These are phyloP conservation scores for Candida arabinofermentans DNA, from an alignment of 805 yeast species.

Conservation along the genomic window DNA sequence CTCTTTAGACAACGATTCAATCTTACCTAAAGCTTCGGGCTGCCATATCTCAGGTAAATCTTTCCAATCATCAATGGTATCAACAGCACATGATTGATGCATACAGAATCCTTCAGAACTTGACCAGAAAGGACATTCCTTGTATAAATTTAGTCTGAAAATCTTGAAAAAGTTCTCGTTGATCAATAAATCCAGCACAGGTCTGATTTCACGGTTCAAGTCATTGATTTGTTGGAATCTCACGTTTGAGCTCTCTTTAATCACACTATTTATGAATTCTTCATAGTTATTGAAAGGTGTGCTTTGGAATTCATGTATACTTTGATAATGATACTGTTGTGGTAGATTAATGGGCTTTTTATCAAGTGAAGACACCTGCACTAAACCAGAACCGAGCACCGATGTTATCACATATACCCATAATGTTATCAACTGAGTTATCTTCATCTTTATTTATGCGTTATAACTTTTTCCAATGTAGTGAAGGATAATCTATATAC, in stretches of 20 bases:
- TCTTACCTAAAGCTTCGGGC: constrained; percentile 63
- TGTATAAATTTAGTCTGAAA: constrained; percentile 79
- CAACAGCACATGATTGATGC: constrained; percentile 86
- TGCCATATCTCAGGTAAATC: constrained; percentile 70
- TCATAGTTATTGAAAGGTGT: constrained; percentile 29
- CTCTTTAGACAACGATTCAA: constrained; percentile 31
- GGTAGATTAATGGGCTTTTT: constrained; percentile 20
- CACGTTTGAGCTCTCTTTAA: constrained; percentile 29
- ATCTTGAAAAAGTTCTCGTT: constrained; percentile 80
- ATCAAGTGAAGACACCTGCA: constrained; percentile 18
- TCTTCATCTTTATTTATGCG: background rate
- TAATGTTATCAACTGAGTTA: background rate
- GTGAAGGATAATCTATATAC: too few species aligned
- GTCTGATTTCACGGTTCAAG: constrained; percentile 49
- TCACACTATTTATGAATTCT: constrained; percentile 17
- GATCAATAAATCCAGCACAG: constrained; percentile 54
- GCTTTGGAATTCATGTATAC: constrained; percentile 27
- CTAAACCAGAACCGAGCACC: constrained; percentile 10
- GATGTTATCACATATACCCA: background rate
- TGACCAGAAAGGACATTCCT: constrained; percentile 82
- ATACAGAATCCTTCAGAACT: constrained; percentile 77
- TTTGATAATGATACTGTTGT: constrained; percentile 24
- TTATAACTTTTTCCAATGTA: background rate
- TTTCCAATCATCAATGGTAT: constrained; percentile 69
- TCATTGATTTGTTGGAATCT: constrained; percentile 45